These are phyloP conservation scores for Paxillus involutus DNA, from an alignment of 768 basidiomycete species.

Conservation along the genomic window DNA sequence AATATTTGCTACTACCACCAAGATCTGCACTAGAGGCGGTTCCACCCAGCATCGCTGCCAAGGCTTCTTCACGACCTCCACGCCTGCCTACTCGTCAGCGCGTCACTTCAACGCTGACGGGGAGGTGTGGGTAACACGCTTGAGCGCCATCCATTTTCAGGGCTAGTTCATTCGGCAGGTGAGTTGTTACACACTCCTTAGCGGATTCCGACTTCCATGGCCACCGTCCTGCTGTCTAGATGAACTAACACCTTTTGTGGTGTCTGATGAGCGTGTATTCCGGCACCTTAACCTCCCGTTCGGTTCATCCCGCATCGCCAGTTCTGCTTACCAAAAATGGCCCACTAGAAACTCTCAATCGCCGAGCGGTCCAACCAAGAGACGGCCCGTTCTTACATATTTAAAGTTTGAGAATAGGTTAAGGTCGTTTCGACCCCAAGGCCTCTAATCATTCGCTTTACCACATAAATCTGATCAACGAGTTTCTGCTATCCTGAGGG, in stretches of 20 bases:
- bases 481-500: constrained; percentile 76
- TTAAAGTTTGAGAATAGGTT: constrained; percentile 79
- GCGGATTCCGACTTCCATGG: constrained; percentile 85
- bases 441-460: constrained; percentile 92
- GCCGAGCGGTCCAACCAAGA: constrained; percentile 50
- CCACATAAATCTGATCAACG: constrained; percentile 61
- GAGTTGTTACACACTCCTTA: constrained; percentile 89
- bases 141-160: constrained; percentile 91
- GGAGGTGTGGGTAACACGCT: constrained; percentile 84
- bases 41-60: constrained; percentile 72
- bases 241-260: constrained; percentile 86
- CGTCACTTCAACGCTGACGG: constrained; percentile 72
- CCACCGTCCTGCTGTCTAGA: constrained; percentile 88
- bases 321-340: constrained; percentile 75
- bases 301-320: constrained; percentile 72
- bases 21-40: constrained; percentile 84
- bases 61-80: constrained; percentile 81
- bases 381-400: constrained; percentile 59
- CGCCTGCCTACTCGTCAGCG: constrained; percentile 75
- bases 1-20: constrained; percentile 89
- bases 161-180: constrained; percentile 90
- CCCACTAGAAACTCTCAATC: too few relatives aligned
- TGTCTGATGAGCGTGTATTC: constrained; percentile 83
- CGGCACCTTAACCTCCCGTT: constrained; percentile 77
- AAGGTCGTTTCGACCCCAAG: constrained; percentile 87